Percentiles rank a stretch among this genome's conserved stretches.
Evolutionary conservation across 2,329 filamentous ascomycete genomes (phyloP).

Genomic region (Phialophora macrospora): DNA sequence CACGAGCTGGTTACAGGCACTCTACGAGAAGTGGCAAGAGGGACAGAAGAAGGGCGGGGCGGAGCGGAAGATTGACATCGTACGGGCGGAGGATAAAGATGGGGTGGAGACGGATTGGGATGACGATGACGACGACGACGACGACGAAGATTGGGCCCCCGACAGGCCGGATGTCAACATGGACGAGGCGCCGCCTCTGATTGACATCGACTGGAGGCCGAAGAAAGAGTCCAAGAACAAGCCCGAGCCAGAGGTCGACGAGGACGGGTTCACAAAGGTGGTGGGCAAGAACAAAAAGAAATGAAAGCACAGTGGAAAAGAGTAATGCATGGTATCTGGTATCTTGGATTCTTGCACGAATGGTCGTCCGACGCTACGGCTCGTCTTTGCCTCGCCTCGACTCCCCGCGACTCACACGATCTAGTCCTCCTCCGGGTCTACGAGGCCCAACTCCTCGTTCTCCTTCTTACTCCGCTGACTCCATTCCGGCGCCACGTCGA

Average conservation of each 20-base stretch:
- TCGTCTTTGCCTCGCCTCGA: neutral
- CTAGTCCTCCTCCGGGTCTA: constrained; percentile 46
- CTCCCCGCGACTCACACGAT: neutral
- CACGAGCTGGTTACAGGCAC: constrained; percentile 58
- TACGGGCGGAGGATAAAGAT: constrained; percentile 49
- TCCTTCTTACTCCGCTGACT: constrained; percentile 60
- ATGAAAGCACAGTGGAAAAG: constrained; percentile 34
- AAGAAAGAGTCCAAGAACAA: constrained; percentile 65
- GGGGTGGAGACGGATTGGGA: constrained; percentile 64
- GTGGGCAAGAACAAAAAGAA: constrained; percentile 67
- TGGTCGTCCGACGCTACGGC: neutral
- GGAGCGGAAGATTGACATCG: constrained; percentile 39
- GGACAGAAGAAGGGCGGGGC: constrained; percentile 49
- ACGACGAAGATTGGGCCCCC: constrained; percentile 61
- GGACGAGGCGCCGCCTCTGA: constrained; percentile 69
- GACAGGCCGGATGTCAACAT: constrained; percentile 62
- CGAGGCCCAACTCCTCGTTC: constrained; percentile 62
- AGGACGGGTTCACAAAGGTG: constrained; percentile 80
- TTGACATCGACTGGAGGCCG: constrained; percentile 49
- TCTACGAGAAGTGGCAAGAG: constrained; percentile 57
- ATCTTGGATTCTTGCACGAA: neutral
- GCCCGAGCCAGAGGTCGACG: constrained; percentile 70
- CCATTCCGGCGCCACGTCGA: constrained; percentile 67
- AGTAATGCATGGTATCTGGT: neutral
- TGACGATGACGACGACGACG: constrained; percentile 57